Conservation (phyloP, 139 green algal genomes). For the Coelastrella sp. region DNA sequence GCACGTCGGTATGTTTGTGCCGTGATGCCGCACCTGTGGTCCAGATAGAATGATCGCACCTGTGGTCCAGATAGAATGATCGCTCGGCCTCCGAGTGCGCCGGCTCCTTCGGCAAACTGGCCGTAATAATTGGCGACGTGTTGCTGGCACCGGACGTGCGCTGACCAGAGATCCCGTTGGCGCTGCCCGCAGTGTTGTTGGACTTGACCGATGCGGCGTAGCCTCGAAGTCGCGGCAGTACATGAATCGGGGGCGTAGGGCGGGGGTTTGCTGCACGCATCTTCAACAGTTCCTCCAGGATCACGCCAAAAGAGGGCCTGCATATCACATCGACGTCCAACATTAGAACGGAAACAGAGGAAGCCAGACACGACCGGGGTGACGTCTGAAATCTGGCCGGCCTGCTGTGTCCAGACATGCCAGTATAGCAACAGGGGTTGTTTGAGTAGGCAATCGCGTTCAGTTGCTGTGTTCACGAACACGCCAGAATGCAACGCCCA, state of each 20-base stretch:
- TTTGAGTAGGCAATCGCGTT: no score
- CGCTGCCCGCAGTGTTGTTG: background rate
- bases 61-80: slow-evolving; percentile 35
- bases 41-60: slow-evolving; percentile 26
- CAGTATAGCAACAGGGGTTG: no score
- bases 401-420: no score
- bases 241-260: slow-evolving; percentile 5
- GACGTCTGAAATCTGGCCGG: no score
- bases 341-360: no score
- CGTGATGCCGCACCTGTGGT: background rate
- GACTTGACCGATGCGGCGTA: background rate
- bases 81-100: background rate
- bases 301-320: slow-evolving; percentile 35
- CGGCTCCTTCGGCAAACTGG: background rate
- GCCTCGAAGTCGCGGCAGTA: background rate
- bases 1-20: no score
- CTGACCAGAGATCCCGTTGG: background rate
- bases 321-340: background rate
- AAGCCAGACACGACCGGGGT: no score
- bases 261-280: slow-evolving; percentile 16
- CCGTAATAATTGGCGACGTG: background rate
- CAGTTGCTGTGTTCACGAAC: no score
- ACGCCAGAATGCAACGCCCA: background rate
- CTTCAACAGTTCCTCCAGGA: slow-evolving; percentile 26
- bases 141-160: background rate